phyloP scores from a whole-genome alignment of 2,329 filamentous ascomycete genomes.

The Fusarium agapanthi region DNA sequence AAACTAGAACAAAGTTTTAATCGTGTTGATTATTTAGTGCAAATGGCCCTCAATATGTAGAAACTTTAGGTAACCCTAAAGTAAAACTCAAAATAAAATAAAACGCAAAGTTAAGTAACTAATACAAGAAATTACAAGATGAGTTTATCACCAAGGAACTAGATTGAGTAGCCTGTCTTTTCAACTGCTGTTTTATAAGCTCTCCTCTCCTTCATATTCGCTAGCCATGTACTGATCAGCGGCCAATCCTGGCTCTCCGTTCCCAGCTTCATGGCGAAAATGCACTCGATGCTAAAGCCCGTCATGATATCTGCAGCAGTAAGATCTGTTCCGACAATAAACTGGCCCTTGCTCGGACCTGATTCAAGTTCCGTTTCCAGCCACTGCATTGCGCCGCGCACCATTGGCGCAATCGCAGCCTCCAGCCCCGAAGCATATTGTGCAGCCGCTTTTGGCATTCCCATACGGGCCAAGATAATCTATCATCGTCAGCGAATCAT shows the following conservation, averaged over 20 bases:
- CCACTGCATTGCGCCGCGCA: not conserved
- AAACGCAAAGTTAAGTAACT: accelerated
- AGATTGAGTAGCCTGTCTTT: not conserved
- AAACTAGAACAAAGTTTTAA: accelerated
- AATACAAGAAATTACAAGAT: accelerated
- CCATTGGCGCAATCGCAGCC: not conserved
- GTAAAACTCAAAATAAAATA: not conserved
- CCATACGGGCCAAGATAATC: not conserved
- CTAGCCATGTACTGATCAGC: not conserved
- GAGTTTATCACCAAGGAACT: accelerated
- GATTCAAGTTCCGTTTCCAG: not conserved
- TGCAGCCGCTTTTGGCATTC: not conserved
- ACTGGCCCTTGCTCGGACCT: not conserved
- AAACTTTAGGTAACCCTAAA: accelerated
- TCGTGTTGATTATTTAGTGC: not conserved
- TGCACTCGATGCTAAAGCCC: not conserved
- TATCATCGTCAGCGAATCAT: accelerated
- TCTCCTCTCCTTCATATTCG: not conserved
- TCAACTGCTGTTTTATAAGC: not conserved
- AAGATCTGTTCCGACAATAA: not conserved
- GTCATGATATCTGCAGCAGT: not conserved
- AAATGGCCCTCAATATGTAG: accelerated
- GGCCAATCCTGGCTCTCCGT: not conserved
- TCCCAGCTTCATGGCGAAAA: not conserved
- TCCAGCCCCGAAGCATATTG: not conserved